phyloP scores from a whole-genome alignment of 192 early-diverging fungal species.

The Funneliformis mosseae region DNA sequence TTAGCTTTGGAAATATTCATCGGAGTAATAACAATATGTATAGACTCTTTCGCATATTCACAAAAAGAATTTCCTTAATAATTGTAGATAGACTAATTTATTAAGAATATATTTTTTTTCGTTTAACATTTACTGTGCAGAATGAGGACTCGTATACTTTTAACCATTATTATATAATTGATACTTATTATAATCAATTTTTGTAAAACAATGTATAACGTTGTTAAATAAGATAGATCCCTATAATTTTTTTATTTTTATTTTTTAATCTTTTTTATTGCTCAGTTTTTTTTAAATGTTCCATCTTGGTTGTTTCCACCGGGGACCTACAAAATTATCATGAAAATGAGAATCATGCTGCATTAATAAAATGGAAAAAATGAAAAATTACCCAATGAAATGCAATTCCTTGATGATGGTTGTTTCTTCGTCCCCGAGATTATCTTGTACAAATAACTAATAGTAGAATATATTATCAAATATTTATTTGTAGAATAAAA shows the following conservation, averaged over 20 bases:
- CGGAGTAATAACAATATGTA: constrained; percentile 71
- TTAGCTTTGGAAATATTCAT: constrained; percentile 70
- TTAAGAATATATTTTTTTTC: not conserved
- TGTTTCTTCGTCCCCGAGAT: constrained; percentile 80
- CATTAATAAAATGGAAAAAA: not conserved
- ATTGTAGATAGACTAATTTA: not conserved
- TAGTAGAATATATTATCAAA: not conserved
- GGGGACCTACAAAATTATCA: constrained; percentile 37
- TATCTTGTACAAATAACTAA: constrained; percentile 80
- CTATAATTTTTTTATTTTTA: not conserved
- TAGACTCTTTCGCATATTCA: constrained; percentile 62
- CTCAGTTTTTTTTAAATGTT: constrained; percentile 48
- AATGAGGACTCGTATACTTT: not conserved
- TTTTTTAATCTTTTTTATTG: not conserved
- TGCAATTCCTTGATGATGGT: constrained; percentile 79
- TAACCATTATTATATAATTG: too few relatives aligned
- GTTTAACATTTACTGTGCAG: not conserved
- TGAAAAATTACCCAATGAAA: constrained; percentile 66
- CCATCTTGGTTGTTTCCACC: constrained; percentile 47
- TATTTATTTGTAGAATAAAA: not conserved
- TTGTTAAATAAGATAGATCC: not conserved
- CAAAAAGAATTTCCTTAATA: constrained; percentile 32
- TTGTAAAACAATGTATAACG: not conserved
- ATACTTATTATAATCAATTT: too few relatives aligned
- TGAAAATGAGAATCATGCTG: not conserved